These are phyloP conservation scores for Candida sp. DNA, from an alignment of 1,139 yeast species.

Conservation along the genomic window DNA sequence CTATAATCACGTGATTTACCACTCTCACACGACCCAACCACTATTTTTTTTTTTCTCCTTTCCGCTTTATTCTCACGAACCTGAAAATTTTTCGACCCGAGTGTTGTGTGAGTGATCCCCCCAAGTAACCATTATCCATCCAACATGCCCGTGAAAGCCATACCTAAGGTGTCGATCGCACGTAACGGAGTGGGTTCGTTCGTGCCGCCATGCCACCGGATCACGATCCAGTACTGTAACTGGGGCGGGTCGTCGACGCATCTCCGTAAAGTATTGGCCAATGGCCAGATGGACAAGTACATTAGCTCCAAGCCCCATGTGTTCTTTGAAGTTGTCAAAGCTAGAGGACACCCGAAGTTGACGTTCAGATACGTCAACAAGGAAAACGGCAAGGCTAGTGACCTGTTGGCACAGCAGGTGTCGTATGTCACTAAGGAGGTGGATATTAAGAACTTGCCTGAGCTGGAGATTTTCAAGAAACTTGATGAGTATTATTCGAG, in stretches of 20 bases:
- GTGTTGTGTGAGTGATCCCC: too few species aligned
- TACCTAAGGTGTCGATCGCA: slow-evolving; percentile 58
- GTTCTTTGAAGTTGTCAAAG: slow-evolving; percentile 70
- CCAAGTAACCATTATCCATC: too few species aligned
- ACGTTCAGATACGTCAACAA: slow-evolving; percentile 64
- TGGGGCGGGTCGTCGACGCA: slow-evolving; percentile 97
- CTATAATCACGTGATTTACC: background rate
- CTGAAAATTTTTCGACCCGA: background rate
- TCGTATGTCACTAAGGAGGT: slow-evolving; percentile 33
- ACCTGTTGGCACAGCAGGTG: background rate
- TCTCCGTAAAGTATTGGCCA: slow-evolving; percentile 67
- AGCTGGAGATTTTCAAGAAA: slow-evolving; percentile 63
- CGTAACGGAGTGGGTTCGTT: slow-evolving; percentile 87
- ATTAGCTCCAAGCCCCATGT: slow-evolving; percentile 68
- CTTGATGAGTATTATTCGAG: slow-evolving; percentile 56
- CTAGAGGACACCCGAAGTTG: slow-evolving; percentile 83
- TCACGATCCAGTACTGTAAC: slow-evolving; percentile 82
- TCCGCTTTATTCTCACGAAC: background rate
- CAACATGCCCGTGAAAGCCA: slow-evolving; percentile 52
- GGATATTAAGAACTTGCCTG: slow-evolving; percentile 56
- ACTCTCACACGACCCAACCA: background rate
- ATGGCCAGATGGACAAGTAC: slow-evolving; percentile 55
- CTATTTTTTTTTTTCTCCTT: background rate
- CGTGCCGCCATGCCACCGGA: slow-evolving; percentile 73
- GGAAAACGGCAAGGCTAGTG: slow-evolving; percentile 3